Evolutionary conservation across 75 land plant species (phyloP).

Genomic region (Cunninghamia lanceolata): DNA sequence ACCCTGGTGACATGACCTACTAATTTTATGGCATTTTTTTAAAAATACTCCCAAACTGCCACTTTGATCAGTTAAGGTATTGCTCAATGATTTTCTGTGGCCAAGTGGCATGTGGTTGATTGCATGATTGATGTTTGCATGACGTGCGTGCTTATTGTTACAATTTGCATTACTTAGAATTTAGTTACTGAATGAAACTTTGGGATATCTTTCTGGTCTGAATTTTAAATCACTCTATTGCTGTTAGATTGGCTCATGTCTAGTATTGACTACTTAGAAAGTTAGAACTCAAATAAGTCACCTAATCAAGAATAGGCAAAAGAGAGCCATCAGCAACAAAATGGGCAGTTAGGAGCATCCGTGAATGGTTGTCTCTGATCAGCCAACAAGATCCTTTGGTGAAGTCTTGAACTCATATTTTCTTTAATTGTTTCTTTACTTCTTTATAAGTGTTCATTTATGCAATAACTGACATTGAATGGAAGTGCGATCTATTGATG

Average conservation of each 20-base stretch:
- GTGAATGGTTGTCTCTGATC: no score
- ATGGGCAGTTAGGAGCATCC: neutral
- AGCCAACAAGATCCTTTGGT: no score
- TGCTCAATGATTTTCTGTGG: slow-evolving; percentile 30
- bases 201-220: no score
- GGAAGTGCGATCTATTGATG: neutral
- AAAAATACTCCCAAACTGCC: neutral
- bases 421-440: no score
- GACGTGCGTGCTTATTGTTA: neutral
- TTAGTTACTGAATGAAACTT: neutral
- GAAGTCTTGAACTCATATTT: no score
- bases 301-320: neutral
- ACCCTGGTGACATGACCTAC: no score
- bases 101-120: neutral
- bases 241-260: neutral
- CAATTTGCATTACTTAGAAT: neutral
- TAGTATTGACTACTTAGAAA: neutral
- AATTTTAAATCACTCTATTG: neutral
- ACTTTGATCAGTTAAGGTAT: slow-evolving; percentile 74
- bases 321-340: neutral
- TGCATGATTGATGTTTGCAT: neutral
- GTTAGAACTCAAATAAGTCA: neutral
- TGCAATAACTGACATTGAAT: neutral
- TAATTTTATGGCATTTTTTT: neutral
- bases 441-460: neutral